Evolutionary conservation across 2,329 filamentous ascomycete genomes (phyloP), one percentile per base, ranked within the genome.

Genomic region (Colletotrichum magnum): DNA sequence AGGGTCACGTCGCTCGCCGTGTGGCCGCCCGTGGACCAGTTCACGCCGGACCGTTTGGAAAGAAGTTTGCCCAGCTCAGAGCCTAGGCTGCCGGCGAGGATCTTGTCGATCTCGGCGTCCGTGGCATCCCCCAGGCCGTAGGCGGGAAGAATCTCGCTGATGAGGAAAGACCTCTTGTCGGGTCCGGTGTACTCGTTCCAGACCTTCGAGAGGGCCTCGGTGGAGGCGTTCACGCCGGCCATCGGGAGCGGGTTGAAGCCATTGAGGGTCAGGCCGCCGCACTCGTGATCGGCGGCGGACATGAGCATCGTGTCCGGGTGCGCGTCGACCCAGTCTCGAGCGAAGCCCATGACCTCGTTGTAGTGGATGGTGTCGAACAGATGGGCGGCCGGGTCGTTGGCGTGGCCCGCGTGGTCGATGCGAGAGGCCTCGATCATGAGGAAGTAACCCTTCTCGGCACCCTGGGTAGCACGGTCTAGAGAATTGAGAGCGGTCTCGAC

Each of bases 321-420:
- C 26, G 74, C 72, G 68, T 83, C 80, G 64, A 82, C 80, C 80
- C 80, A 82, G 18, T 77, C 69, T n/a, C 74, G 76, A 52, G 82
- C 78, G 50, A 75, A 78, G 4, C 75, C 74, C 70, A 82, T 77
- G 16, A 80, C 78, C 13, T 78, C 73, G 71, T 82, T 80, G 72
- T 82, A 82, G 72, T 80, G 79, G 39, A 83, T 75, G 18, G 78
- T 79, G 24, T 83, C 81, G 66, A 80, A 78, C 36, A 88, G 84
- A 72, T 88, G 86, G 16, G 84, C 85, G 18, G 83, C 85, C 4
- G 86, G 85, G 72, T 88, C 86, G 72, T 87, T 88, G 74, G 84
- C 84, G 72, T 88, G 86, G 57, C 77, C 75, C 39, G 78, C 76
- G 68, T 80, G 79, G 68, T 80, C 78, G 66, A 80, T 80, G 36